phyloP scores from a whole-genome alignment of 2,329 filamentous ascomycete species.

The Hymenoscyphus fraxineus region DNA sequence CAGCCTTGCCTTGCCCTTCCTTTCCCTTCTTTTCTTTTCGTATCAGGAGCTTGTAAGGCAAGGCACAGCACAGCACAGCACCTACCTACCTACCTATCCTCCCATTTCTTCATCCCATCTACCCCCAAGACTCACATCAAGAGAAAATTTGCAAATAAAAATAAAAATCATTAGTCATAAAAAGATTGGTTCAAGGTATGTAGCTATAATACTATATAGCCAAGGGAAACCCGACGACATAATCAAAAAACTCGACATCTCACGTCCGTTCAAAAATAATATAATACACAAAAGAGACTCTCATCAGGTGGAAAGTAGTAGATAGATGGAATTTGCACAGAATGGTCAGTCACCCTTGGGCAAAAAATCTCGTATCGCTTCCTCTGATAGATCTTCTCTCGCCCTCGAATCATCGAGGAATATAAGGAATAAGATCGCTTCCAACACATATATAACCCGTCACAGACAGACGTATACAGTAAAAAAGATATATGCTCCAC shows the following conservation, averaged over 20 bases:
- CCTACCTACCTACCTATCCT: too few species aligned
- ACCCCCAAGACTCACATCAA: not conserved
- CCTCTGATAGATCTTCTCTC: not conserved
- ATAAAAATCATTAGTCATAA: too few species aligned
- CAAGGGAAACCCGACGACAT: too few species aligned
- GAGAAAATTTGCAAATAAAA: too few species aligned
- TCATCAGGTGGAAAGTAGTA: not conserved
- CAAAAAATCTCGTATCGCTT: not conserved
- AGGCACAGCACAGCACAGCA: too few species aligned
- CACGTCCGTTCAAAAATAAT: not conserved
- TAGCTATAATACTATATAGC: too few species aligned
- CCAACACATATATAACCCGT: constrained; percentile 7
- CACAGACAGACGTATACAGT: constrained; percentile 17
- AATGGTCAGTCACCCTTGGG: not conserved
- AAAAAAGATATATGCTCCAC: constrained; percentile 17
- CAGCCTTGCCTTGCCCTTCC: not conserved
- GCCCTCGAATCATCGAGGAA: not conserved
- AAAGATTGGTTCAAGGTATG: too few species aligned
- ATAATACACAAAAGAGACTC: not conserved
- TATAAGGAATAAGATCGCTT: not conserved
- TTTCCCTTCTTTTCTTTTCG: not conserved
- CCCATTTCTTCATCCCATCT: too few species aligned
- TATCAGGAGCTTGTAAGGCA: not conserved
- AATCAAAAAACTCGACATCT: too few species aligned
- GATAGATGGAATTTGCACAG: constrained; percentile 1